Evolutionary conservation across 345 rosid species (phyloP).

Genomic region (Eucalyptus marginata): DNA sequence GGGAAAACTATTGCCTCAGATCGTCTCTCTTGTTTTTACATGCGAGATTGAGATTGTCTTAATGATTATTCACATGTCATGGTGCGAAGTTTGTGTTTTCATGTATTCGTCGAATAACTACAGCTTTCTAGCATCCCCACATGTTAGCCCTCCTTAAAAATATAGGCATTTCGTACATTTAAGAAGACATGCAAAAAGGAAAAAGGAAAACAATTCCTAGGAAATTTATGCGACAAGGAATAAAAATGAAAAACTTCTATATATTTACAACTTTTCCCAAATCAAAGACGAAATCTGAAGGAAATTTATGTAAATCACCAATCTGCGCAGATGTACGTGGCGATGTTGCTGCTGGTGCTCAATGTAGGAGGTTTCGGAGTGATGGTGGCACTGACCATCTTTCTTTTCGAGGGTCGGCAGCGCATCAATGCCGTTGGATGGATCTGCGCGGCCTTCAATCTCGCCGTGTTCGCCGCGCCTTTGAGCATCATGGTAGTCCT

Average conservation of each 20-base stretch:
- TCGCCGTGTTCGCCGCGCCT: conserved; percentile 70
- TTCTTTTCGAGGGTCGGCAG: conserved; percentile 12
- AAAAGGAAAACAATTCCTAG: background rate
- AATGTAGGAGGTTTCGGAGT: conserved; percentile 47
- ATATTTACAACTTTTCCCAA: background rate
- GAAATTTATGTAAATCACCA: background rate
- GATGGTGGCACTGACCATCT: conserved; percentile 20
- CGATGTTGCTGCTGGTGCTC: conserved; percentile 37
- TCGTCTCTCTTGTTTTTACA: background rate
- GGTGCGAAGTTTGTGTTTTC: background rate
- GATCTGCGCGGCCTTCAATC: conserved; percentile 56
- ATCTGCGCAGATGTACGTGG: conserved; percentile 31
- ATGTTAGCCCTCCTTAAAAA: background rate
- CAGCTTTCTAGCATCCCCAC: background rate
- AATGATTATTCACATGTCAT: background rate
- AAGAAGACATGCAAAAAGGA: background rate
- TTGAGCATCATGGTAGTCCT: conserved; percentile 58
- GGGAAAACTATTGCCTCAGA: background rate
- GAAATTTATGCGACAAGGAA: background rate
- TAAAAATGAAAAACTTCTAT: background rate
- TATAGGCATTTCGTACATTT: background rate
- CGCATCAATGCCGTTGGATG: conserved; percentile 57
- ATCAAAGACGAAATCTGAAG: background rate
- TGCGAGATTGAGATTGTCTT: background rate
- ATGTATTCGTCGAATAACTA: background rate